Evolutionary conservation across 1,139 yeast species (phyloP).

Genomic region (Hyphopichia fennica): DNA sequence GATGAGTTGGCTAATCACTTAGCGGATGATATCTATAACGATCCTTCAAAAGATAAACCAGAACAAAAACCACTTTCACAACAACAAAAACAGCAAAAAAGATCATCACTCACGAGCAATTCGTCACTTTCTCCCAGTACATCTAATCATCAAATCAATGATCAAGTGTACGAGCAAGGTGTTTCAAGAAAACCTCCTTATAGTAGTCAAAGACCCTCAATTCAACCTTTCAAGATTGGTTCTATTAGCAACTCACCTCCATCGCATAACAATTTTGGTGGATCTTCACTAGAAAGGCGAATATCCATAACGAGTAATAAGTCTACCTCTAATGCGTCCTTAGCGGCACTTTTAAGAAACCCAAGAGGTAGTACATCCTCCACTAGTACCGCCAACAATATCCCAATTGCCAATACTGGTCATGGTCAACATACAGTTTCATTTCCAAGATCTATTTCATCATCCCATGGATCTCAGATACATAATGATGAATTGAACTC

Average conservation of each 20-base stretch:
- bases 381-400: constrained; percentile 28
- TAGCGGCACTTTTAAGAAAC: constrained; percentile 53
- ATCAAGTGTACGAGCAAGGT: constrained; percentile 1
- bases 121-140: constrained; percentile 33
- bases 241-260: constrained; percentile 56
- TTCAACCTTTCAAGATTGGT: constrained; percentile 64
- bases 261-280: constrained; percentile 19
- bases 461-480: constrained; percentile 40
- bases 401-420: constrained; percentile 26
- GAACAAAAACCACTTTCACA: not conserved
- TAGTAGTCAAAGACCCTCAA: constrained; percentile 28
- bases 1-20: not conserved
- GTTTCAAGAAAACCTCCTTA: constrained; percentile 11
- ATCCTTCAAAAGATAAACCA: not conserved
- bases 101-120: constrained; percentile 7
- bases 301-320: constrained; percentile 47
- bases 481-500: constrained; percentile 21
- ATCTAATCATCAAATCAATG: constrained; percentile 10
- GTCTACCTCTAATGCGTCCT: constrained; percentile 55
- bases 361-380: constrained; percentile 39
- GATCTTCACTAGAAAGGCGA: constrained; percentile 39
- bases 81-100: not conserved
- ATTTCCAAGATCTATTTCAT: constrained; percentile 41
- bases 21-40: not conserved
- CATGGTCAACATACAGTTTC: constrained; percentile 16